Conservation (phyloP, 805 yeast species). For the Schwanniomyces sp. region DNA sequence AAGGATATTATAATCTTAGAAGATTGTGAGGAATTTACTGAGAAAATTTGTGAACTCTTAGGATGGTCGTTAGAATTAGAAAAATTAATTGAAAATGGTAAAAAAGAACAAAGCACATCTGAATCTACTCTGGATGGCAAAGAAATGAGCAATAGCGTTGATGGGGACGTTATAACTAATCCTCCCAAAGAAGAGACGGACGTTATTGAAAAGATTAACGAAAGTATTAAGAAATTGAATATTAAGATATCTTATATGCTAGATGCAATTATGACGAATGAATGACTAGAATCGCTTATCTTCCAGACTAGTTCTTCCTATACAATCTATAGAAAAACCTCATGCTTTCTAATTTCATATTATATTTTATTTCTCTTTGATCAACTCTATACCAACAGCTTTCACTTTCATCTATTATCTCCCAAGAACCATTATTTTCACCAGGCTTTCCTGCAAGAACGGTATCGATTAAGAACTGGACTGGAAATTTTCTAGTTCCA, state of each 20-base stretch:
- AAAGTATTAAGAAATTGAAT: conserved; percentile 13
- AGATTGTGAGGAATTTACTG: conserved; percentile 67
- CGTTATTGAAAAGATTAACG: not conserved
- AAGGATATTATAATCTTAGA: conserved; percentile 62
- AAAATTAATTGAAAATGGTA: conserved; percentile 7
- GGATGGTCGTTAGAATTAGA: conserved; percentile 68
- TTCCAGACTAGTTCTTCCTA: conserved; percentile 41
- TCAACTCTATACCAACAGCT: conserved; percentile 76
- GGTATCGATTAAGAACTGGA: conserved; percentile 76
- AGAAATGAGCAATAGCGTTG: no score
- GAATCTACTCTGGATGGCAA: no score
- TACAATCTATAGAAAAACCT: conserved; percentile 79
- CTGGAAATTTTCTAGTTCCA: conserved; percentile 78
- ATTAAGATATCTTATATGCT: conserved; percentile 5
- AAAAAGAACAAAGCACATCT: not conserved
- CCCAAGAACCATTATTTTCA: conserved; percentile 58
- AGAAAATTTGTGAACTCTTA: conserved; percentile 47
- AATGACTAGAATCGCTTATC: not conserved
- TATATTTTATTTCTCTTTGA: conserved; percentile 52
- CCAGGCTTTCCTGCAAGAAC: conserved; percentile 55
- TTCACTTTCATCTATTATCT: conserved; percentile 61
- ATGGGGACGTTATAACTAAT: not conserved
- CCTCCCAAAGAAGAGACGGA: not conserved
- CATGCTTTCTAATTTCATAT: conserved; percentile 80
- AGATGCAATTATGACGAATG: no score